Base-by-base conservation (phyloP, 352 stramenopile species). In the Globisporangium abappressorium region DNA sequence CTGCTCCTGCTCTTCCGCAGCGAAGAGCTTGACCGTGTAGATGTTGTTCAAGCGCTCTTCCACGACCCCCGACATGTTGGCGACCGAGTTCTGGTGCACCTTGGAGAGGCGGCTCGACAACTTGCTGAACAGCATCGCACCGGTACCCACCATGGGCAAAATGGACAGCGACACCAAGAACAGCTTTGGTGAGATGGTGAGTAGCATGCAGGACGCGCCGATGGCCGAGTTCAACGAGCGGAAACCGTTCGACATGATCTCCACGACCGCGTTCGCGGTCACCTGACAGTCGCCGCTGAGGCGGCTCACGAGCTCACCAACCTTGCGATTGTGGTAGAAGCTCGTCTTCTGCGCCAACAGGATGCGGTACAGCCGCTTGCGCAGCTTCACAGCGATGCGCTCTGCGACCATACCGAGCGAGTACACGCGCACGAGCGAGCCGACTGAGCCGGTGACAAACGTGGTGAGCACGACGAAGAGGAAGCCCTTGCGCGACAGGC, bases 21-120 rank as follows among this genome's bases (percentile, higher is more conserved):
- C 87, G 59, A 95, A 97, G 2, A 95, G 70, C 75, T 96, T 96
- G 41, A 98, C 91, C 41, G 92, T 97, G 53, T 87, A 82, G 43
- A 98, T 91, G 62, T 96, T 94, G 70, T 92, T 92, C 53, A 98
- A 62, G 6, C 87, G 80, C 65, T 97, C 92, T 55, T 97, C 86
- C 5, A 90, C 90, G 26, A 97, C 78, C 20, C 84, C 88, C 8
- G 80, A 88, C 83, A 94, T 93, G 57, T 73, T 66, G 1, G 86
- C 84, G 28, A 94, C 73, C 53, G 79, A 83, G 65, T 94, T 91
- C 63, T 97, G 81, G 64, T 96, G 88, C 57, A 84, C 75, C 66
- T 91, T 90, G n/a, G 78, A 67, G 33, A 96, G 64, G 1, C 81
- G 76, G 58, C 87, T 94, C 61, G 93, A 90, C 55, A 92, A 85